phyloP scores from a whole-genome alignment of 768 basidiomycete genomes.

The Naganishia vaughanmartiniae region DNA sequence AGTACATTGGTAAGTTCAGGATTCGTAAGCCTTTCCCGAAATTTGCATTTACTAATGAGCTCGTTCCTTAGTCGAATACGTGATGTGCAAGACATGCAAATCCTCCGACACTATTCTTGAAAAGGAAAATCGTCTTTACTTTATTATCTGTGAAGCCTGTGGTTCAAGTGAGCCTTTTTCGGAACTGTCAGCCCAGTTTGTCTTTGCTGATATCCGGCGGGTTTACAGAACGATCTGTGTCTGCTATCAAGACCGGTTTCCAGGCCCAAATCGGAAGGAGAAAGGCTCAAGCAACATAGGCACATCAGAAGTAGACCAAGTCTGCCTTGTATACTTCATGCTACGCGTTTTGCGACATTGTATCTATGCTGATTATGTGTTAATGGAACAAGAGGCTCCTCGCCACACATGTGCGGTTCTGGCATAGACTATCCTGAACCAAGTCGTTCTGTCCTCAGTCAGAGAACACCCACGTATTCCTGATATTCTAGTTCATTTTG shows the following conservation, averaged over 20 bases:
- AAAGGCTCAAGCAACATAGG: slow-evolving; percentile 29
- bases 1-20: slow-evolving; percentile 79
- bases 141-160: slow-evolving; percentile 58
- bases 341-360: slow-evolving; percentile 1
- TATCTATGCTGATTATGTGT: slow-evolving; percentile 18
- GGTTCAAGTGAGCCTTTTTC: slow-evolving; percentile 43
- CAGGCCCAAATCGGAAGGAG: slow-evolving; percentile 69
- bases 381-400: background rate
- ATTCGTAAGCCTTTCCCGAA: background rate
- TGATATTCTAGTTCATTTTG: background rate
- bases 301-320: background rate
- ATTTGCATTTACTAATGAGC: background rate
- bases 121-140: slow-evolving; percentile 98
- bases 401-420: background rate
- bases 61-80: slow-evolving; percentile 77
- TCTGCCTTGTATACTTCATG: slow-evolving; percentile 2
- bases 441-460: background rate
- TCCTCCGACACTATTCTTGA: slow-evolving; percentile 93
- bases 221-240: slow-evolving; percentile 69
- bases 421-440: background rate
- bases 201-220: slow-evolving; percentile 53
- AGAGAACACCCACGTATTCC: background rate
- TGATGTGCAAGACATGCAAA: slow-evolving; percentile 99
- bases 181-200: background rate
- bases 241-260: slow-evolving; percentile 97